Evolutionary conservation across 768 basidiomycete genomes (phyloP).

Genomic region (Kwoniella sp.): DNA sequence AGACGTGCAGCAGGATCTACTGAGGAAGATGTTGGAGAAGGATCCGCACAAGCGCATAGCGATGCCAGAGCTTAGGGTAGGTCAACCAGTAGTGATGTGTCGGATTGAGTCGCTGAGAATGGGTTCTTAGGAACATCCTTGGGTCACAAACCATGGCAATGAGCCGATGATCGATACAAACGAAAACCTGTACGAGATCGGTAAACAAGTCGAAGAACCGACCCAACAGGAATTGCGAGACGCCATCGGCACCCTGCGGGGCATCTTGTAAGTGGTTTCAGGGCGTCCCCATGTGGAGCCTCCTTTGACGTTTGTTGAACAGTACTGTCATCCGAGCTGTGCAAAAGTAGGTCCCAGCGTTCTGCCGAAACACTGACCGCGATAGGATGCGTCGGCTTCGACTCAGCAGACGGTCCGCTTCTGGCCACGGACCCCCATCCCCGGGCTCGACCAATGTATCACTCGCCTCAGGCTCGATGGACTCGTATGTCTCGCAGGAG

Average conservation of each 20-base stretch:
- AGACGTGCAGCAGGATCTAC: not conserved
- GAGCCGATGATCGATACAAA: conserved; percentile 44
- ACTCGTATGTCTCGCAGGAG: conserved; percentile 32
- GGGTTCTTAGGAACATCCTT: conserved; percentile 38
- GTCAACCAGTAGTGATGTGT: conserved; percentile 3
- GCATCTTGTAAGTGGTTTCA: conserved; percentile 46
- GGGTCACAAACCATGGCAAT: conserved; percentile 41
- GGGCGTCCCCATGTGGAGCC: not conserved
- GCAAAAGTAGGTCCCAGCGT: conserved; percentile 35
- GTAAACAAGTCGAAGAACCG: conserved; percentile 48
- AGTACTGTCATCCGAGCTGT: conserved; percentile 49
- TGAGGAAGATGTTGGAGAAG: conserved; percentile 21
- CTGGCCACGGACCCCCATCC: conserved; percentile 7
- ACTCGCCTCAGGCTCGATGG: conserved; percentile 32
- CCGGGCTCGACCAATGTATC: conserved; percentile 23
- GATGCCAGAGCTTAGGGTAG: conserved; percentile 41
- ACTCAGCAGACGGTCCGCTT: conserved; percentile 24
- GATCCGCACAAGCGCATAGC: conserved; percentile 38
- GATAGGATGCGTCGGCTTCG: conserved; percentile 26
- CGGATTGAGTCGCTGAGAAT: not conserved
- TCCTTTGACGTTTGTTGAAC: not conserved
- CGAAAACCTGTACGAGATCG: conserved; percentile 41
- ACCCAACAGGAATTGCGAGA: conserved; percentile 45
- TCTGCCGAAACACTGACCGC: not conserved
- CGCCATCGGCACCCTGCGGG: conserved; percentile 40